These are phyloP conservation scores for Suillus luteus DNA, from an alignment of 768 basidiomycete species.

Conservation along the genomic window DNA sequence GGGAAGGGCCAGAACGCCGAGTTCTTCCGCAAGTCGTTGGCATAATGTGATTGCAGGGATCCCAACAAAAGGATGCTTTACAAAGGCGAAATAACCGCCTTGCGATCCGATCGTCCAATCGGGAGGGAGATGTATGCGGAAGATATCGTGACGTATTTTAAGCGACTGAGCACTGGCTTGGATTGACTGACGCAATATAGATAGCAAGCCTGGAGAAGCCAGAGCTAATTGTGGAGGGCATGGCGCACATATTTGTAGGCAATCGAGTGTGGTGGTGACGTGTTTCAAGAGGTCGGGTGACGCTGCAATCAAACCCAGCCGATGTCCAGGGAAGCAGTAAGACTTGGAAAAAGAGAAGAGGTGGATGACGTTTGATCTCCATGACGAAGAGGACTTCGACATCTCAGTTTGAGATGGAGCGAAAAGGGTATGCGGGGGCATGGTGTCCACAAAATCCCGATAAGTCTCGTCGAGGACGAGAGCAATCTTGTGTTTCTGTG, in stretches of 20 bases:
- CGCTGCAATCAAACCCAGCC: slow-evolving; percentile 72
- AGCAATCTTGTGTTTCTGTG: slow-evolving; percentile 53
- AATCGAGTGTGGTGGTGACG: slow-evolving; percentile 68
- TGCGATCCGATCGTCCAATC: slow-evolving; percentile 65
- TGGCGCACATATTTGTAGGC: slow-evolving; percentile 79
- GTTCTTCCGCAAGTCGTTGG: slow-evolving; percentile 54
- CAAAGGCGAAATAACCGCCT: slow-evolving; percentile 82
- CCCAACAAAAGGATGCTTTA: slow-evolving; percentile 59
- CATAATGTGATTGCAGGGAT: slow-evolving; percentile 55
- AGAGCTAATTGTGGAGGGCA: slow-evolving; percentile 72
- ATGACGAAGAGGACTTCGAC: slow-evolving; percentile 35
- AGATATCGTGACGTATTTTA: slow-evolving; percentile 54
- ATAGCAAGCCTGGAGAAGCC: slow-evolving; percentile 49
- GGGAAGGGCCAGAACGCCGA: slow-evolving; percentile 70
- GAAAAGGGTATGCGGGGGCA: slow-evolving; percentile 61
- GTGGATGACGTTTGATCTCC: slow-evolving; percentile 65
- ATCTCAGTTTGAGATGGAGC: slow-evolving; percentile 19
- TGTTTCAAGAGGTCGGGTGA: slow-evolving; percentile 52
- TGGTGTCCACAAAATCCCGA: slow-evolving; percentile 67
- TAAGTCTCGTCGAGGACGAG: slow-evolving; percentile 90
- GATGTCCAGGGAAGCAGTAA: slow-evolving; percentile 80
- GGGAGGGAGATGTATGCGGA: slow-evolving; percentile 47
- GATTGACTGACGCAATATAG: slow-evolving; percentile 55
- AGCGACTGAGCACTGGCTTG: slow-evolving; percentile 49
- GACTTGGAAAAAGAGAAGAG: slow-evolving; percentile 84